Evolutionary conservation across 169 alveolate species (phyloP).

Genomic region (Cyclospora cayetanensis): DNA sequence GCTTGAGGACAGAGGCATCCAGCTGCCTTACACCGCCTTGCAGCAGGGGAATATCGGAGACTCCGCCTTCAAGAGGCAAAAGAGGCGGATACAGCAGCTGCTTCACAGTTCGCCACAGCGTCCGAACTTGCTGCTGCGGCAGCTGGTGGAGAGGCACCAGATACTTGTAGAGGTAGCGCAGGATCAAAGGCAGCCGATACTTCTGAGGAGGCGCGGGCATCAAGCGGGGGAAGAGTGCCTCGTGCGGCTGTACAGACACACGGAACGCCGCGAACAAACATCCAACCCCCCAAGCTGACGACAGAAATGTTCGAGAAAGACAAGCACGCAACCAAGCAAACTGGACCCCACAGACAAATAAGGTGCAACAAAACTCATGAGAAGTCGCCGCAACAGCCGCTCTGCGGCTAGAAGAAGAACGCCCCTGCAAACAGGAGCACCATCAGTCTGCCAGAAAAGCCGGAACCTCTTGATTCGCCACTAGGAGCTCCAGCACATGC

Average conservation of each 20-base stretch:
- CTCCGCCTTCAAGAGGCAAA: not conserved
- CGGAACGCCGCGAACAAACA: too few species aligned
- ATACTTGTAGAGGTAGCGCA: constrained; percentile 11
- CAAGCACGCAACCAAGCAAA: too few species aligned
- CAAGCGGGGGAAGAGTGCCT: not conserved
- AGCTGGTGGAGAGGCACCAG: not conserved
- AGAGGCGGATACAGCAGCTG: constrained; percentile 48
- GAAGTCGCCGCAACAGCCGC: too few species aligned
- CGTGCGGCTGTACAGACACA: not conserved
- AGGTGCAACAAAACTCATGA: too few species aligned
- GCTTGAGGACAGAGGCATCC: not conserved
- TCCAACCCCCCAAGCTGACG: too few species aligned
- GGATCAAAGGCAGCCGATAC: not conserved
- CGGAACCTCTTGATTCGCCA: too few species aligned
- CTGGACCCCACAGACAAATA: too few species aligned
- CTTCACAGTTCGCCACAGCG: not conserved
- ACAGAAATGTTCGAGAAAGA: too few species aligned
- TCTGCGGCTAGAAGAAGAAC: too few species aligned
- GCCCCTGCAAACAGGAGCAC: too few species aligned
- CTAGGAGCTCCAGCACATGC: constrained; percentile 16
- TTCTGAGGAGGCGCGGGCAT: not conserved
- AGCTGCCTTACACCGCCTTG: not conserved
- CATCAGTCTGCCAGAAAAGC: too few species aligned
- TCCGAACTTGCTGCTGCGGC: not conserved
- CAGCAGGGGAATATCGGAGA: constrained; percentile 20